Conservation (phyloP, 192 early-diverging fungal genomes). For the Lobulomyces angularis region DNA sequence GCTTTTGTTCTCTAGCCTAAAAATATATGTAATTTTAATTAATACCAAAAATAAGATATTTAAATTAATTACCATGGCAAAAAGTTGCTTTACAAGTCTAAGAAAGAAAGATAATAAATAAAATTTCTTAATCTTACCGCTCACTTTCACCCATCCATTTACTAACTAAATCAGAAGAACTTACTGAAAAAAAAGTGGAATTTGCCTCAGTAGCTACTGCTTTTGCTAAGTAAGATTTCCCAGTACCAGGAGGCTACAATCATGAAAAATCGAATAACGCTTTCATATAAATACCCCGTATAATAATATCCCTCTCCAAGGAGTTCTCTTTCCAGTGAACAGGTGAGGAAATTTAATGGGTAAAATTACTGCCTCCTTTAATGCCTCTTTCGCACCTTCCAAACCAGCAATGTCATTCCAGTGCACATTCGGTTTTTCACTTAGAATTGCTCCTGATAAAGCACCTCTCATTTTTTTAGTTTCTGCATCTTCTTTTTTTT, state of each 20-base stretch:
- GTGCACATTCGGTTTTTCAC: constrained; percentile 90
- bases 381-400: constrained; percentile 86
- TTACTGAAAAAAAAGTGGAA: constrained; percentile 92
- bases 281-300: constrained; percentile 55
- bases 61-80: constrained; percentile 86
- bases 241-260: constrained; percentile 79
- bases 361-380: constrained; percentile 97
- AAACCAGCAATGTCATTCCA: constrained; percentile 97
- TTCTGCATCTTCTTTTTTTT: constrained; percentile 60
- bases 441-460: constrained; percentile 67
- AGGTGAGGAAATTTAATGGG: constrained; percentile 96
- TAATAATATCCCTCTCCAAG: constrained; percentile 92
- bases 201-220: constrained; percentile 96
- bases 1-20: constrained; percentile 80
- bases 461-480: constrained; percentile 56
- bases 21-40: constrained; percentile 3
- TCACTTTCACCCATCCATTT: constrained; percentile 99
- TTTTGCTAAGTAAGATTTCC: constrained; percentile 93
- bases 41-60: too few relatives aligned
- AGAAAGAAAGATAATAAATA: constrained; percentile 5
- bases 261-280: constrained; percentile 3
- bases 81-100: constrained; percentile 71
- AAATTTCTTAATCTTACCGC: constrained; percentile 27
- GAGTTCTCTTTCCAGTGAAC: constrained; percentile 88
- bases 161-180: constrained; percentile 93